Base-by-base conservation (phyloP, 352 stramenopile species). In the Blastocystis sp. region DNA sequence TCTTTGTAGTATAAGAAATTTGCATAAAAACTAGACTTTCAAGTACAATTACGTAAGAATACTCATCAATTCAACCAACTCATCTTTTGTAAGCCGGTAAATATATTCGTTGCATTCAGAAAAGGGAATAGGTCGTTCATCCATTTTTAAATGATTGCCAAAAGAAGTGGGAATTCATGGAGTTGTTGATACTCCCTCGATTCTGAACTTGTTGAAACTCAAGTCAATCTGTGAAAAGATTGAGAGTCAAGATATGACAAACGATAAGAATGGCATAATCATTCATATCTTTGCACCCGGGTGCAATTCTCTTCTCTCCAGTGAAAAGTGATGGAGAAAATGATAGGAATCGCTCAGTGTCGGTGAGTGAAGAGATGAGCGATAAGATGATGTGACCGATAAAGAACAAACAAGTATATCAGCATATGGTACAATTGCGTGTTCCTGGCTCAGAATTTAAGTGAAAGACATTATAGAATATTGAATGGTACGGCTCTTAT, bases 31-130 rank as follows among this genome's bases (percentile, higher is more conserved):
- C 69, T 80, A 80, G 46, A 7, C 14, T 37, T 58, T 16, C 37
- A 21, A 59, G 27, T 39, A 42, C 69, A 35, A 3, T 59, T 27
- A 12, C 29, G 19, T 7, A 32, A 63, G 12, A 16, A 14, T 43
- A 80, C 69, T 63, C 7, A 51, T 42, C 1, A 80, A 63, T 37
- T 80, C 43, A 11, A 27, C 32, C 69, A 80, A 32, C 59, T 80
- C 69, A 46, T 80, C 69, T 49, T 63, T 59, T n/a, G 58, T 43
- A 32, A 80, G 21, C 37, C 69, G 69, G 43, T 80, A 80, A 16
- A 80, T 32, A 37, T 80, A 80, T 39, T 80, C 69, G 24, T 32
- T 80, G 43, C 69, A 80, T 46, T 59, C 43, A 63, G 69, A 80
- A 63, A 49, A 59, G 3, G 69, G 69, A 37, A 80, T 80, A 42